Evolutionary conservation across 2,329 filamentous ascomycete species (phyloP).

Genomic region (Exutisphaerella laricina): DNA sequence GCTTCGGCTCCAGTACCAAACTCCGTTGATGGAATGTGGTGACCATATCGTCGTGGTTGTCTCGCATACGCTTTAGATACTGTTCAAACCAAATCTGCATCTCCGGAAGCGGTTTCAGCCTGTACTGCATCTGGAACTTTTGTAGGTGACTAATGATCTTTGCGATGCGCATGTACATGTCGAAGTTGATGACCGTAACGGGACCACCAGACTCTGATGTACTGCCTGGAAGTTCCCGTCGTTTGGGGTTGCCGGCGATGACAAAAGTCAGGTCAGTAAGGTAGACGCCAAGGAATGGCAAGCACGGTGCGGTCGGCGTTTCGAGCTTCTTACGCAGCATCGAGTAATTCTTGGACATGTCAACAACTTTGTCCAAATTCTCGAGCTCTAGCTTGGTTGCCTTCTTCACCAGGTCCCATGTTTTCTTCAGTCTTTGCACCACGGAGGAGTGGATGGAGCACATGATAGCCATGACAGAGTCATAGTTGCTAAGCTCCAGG

Average conservation of each 20-base stretch:
- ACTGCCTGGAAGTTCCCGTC: constrained; percentile 63
- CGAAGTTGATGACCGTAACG: constrained; percentile 88
- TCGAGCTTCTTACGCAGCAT: constrained; percentile 76
- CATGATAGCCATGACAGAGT: constrained; percentile 93
- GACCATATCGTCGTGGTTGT: constrained; percentile 55
- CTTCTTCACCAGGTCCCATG: constrained; percentile 81
- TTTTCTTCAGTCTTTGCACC: constrained; percentile 79
- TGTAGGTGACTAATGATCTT: constrained; percentile 95
- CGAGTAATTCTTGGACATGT: constrained; percentile 86
- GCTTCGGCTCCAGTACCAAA: constrained; percentile 67
- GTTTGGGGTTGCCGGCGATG: constrained; percentile 85
- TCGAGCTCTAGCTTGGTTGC: constrained; percentile 79
- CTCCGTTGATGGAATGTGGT: constrained; percentile 76
- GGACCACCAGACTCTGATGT: constrained; percentile 55
- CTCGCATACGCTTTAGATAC: constrained; percentile 71
- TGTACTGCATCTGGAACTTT: constrained; percentile 91
- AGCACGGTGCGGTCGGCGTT: constrained; percentile 74
- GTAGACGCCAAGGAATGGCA: constrained; percentile 95
- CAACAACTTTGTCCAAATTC: constrained; percentile 74
- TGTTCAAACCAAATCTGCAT: constrained; percentile 88
- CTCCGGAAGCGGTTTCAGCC: constrained; percentile 73
- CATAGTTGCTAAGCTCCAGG: constrained; percentile 88
- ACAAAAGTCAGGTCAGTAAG: constrained; percentile 94
- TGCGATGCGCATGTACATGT: constrained; percentile 91
- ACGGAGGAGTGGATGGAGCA: constrained; percentile 90